phyloP scores from a whole-genome alignment of 371 early-diverging fungal genomes.

The Syncephalis fuscata region DNA sequence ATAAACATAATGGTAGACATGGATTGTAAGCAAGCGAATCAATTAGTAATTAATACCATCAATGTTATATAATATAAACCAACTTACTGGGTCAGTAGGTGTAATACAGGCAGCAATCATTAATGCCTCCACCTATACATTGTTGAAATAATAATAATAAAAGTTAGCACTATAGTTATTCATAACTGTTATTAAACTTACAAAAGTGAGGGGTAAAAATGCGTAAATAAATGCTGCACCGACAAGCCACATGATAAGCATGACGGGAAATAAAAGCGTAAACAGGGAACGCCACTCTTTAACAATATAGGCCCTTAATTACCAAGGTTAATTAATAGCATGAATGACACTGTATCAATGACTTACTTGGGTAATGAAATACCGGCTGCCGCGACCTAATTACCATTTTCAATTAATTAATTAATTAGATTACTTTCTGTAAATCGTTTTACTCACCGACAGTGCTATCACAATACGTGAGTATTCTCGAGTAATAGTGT shows the following conservation, averaged over 20 bases:
- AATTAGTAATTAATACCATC: background rate
- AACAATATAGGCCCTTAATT: conserved; percentile 37
- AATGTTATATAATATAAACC: background rate
- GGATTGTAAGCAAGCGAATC: background rate
- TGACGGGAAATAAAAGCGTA: conserved; percentile 72
- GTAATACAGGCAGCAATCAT: conserved; percentile 79
- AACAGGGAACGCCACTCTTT: conserved; percentile 47
- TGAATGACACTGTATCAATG: no score
- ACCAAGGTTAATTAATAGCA: no score
- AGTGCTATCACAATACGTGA: conserved; percentile 66
- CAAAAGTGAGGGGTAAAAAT: conserved; percentile 42
- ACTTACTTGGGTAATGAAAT: conserved; percentile 56
- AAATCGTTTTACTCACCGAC: conserved; percentile 33
- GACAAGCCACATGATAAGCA: conserved; percentile 75
- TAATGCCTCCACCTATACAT: conserved; percentile 38
- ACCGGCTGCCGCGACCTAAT: conserved; percentile 78
- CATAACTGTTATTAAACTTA: conserved; percentile 22
- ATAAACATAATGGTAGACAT: no score
- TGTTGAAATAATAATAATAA: background rate
- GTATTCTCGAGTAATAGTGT: conserved; percentile 40
- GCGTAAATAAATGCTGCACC: conserved; percentile 50
- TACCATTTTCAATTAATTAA: no score
- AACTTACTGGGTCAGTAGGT: conserved; percentile 85
- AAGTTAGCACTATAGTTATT: background rate
- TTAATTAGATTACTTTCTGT: no score